Evolutionary conservation across 2,329 filamentous ascomycete species (phyloP).

Genomic region (Sarocladium strictum): DNA sequence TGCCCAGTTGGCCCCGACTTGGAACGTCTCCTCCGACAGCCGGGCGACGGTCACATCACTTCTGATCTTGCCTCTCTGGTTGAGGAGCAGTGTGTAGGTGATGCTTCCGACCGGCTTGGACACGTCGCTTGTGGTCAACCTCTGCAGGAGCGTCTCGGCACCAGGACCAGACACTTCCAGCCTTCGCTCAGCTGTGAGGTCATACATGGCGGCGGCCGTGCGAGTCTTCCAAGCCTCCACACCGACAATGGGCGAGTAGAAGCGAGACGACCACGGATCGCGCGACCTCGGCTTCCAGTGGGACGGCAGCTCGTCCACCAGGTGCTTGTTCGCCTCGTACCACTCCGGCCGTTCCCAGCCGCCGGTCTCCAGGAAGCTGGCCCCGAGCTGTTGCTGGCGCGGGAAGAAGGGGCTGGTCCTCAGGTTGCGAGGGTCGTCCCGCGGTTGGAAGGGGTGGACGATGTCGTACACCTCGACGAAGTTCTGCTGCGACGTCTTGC

Average conservation of each 20-base stretch:
- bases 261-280: conserved; percentile 52
- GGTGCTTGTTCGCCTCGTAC: conserved; percentile 50
- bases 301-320: conserved; percentile 44
- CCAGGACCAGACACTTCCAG: conserved; percentile 54
- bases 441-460: conserved; percentile 53
- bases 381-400: conserved; percentile 48
- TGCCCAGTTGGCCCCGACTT: conserved; percentile 50
- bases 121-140: conserved; percentile 45
- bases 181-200: conserved; percentile 54
- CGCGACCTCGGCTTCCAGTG: conserved; percentile 49
- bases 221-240: conserved; percentile 61
- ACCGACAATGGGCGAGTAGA: conserved; percentile 52
- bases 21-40: conserved; percentile 42
- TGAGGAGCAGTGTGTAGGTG: conserved; percentile 51
- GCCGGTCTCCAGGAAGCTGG: conserved; percentile 52
- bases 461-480: conserved; percentile 63
- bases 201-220: conserved; percentile 55
- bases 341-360: conserved; percentile 60
- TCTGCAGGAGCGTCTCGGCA: conserved; percentile 46
- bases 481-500: conserved; percentile 53
- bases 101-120: conserved; percentile 40
- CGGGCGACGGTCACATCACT: conserved; percentile 53
- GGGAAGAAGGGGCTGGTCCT: conserved; percentile 53
- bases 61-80: conserved; percentile 44
- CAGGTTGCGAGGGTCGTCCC: conserved; percentile 50